Evolutionary conservation across 495 filamentous ascomycete species (phyloP), one percentile per base, ranked within the genome.

Genomic region (Aspergillus egyptiacus): DNA sequence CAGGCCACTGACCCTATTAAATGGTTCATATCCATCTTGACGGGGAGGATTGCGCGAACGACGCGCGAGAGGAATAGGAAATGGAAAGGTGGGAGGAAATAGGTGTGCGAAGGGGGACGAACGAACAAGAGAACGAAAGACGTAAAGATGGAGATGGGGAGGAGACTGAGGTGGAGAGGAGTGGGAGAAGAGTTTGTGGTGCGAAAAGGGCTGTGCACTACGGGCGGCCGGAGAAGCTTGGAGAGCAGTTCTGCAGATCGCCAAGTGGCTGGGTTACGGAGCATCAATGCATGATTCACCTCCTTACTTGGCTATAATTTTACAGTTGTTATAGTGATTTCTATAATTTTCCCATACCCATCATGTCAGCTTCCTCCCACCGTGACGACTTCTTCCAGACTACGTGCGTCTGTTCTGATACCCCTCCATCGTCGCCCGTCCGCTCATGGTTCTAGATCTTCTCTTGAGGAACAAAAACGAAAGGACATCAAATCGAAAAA

Each of bases 371-470:
- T 34, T 84, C 84, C 17, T 76, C 72, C 25, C 75, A 89, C 55
- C 74, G 78, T 30, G 78, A 81, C 18, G 72, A 91, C 59, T 96
- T 93, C 76, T 97, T 97, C 64, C 89, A 97, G 67, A 91, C 89
- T 14, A 83, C 83, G 84, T 89, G 74, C 62, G 78, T 71, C 14
- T 32, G 2, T 28, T 38, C 32, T 33, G 5, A 31, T 41, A 10
- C 41, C 24, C 28, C 10, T 18, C 54, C 9, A 35, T 36, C 2
- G 27, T 22, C 9, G 36, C 22, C 36, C 23, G 36, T 20, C 52
- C 37, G 48, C 46, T 60, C 38, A 57, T 18, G 14, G 40, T 24
- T 46, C 53, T 54, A 91, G 86, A 58, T 77, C 87, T 24, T 80
- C 87, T 7, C 73, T 94, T 54, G 82, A 82, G 23, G 85, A 84